Conservation (phyloP, 129 eudicot genomes). For the Escallonia rubra region DNA sequence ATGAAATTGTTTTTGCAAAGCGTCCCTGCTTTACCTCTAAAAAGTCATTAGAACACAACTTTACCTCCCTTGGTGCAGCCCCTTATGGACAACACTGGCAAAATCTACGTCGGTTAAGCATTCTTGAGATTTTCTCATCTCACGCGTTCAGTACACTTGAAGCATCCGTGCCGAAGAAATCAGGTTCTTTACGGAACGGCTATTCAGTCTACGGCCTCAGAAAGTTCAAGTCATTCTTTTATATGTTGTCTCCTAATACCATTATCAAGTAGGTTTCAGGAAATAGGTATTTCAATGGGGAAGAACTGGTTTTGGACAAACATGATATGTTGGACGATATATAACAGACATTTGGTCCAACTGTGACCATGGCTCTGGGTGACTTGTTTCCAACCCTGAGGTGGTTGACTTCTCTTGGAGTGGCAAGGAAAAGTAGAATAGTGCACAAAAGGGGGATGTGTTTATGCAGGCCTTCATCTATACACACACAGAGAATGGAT, state of each 20-base stretch:
- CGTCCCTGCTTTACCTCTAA: not conserved
- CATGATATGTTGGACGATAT: too few relatives aligned
- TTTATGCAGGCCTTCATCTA: not conserved
- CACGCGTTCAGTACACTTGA: not conserved
- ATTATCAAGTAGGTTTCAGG: not conserved
- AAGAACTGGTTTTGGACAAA: too few relatives aligned
- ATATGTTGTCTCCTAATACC: not conserved
- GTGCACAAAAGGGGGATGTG: not conserved
- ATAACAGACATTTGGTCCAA: not conserved
- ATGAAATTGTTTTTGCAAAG: conserved; percentile 37
- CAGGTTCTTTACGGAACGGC: not conserved
- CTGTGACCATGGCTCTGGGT: too few relatives aligned
- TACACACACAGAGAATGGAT: not conserved
- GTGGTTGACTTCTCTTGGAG: not conserved
- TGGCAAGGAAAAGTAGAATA: not conserved
- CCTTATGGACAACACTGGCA: conserved; percentile 18
- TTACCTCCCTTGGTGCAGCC: not conserved
- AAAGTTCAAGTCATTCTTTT: not conserved
- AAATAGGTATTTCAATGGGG: not conserved
- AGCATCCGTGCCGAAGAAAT: not conserved
- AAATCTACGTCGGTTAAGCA: conserved; percentile 8
- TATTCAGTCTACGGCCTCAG: not conserved
- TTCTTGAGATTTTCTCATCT: conserved; percentile 7
- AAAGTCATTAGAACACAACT: conserved; percentile 4
- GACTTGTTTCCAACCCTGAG: too few relatives aligned